phyloP scores from a whole-genome alignment of 2,329 filamentous ascomycete genomes.

The Lasiodiplodia hormozganensis region DNA sequence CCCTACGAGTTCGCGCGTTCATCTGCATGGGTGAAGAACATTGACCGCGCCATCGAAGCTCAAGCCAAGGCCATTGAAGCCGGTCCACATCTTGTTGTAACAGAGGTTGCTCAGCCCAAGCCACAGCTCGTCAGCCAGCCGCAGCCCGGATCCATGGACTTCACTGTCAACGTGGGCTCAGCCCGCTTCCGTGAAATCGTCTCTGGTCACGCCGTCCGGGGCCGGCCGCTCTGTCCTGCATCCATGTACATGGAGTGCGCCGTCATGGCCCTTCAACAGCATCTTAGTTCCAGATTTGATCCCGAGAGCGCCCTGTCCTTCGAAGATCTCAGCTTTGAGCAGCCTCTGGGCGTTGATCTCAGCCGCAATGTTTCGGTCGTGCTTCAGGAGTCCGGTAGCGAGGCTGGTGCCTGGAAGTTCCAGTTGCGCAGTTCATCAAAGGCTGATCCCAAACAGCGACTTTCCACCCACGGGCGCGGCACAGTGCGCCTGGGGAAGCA shows the following conservation, averaged over 20 bases:
- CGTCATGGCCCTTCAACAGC: slow-evolving; percentile 30
- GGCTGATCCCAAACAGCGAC: neutral
- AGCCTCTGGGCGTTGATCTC: neutral
- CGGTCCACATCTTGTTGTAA: no score
- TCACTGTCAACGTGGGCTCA: slow-evolving; percentile 30
- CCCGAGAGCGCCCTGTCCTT: neutral
- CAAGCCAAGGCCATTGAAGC: neutral
- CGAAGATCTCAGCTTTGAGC: neutral
- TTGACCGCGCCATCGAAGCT: slow-evolving; percentile 12
- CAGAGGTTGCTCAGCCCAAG: no score
- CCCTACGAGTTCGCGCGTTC: slow-evolving; percentile 27
- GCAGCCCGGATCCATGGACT: neutral
- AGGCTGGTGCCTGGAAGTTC: neutral
- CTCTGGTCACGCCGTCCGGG: slow-evolving; percentile 33
- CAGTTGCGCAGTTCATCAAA: neutral
- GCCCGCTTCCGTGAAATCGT: slow-evolving; percentile 31
- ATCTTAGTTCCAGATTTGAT: neutral
- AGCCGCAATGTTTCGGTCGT: neutral
- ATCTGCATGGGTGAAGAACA: slow-evolving; percentile 16
- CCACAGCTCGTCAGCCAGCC: neutral
- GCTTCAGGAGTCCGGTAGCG: neutral
- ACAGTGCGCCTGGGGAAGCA: slow-evolving; percentile 20
- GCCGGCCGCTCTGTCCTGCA: slow-evolving; percentile 34
- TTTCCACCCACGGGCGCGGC: slow-evolving; percentile 2
- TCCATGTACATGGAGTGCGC: slow-evolving; percentile 36